Evolutionary conservation across 2,329 filamentous ascomycete genomes (phyloP).

Genomic region (Ascochyta clinopodiicola): DNA sequence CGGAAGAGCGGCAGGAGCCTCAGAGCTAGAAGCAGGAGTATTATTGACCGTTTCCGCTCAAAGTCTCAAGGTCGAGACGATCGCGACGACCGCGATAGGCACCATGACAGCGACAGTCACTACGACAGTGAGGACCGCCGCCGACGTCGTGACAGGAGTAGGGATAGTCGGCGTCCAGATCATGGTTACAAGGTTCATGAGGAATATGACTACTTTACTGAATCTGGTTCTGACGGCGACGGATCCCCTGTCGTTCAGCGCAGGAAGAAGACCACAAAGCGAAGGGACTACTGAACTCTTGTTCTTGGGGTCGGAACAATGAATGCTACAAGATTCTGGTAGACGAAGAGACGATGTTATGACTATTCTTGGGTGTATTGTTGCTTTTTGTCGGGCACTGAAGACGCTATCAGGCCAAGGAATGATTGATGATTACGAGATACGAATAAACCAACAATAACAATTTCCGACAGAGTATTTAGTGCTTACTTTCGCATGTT

Average conservation of each 20-base stretch:
- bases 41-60: slow-evolving; percentile 33
- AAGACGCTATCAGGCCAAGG: background rate
- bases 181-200: slow-evolving; percentile 15
- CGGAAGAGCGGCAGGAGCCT: slow-evolving; percentile 22
- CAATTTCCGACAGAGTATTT: background rate
- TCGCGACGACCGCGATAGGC: slow-evolving; percentile 20
- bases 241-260: slow-evolving; percentile 12
- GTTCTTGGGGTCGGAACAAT: background rate
- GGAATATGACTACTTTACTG: slow-evolving; percentile 16
- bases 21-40: slow-evolving; percentile 36
- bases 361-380: background rate
- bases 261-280: slow-evolving; percentile 13
- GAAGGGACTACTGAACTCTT: slow-evolving; percentile 5
- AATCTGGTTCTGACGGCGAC: slow-evolving; percentile 10
- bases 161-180: slow-evolving; percentile 14
- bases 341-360: background rate
- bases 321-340: background rate
- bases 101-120: slow-evolving; percentile 9
- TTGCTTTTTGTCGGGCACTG: background rate
- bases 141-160: slow-evolving; percentile 11
- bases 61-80: slow-evolving; percentile 27
- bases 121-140: slow-evolving; percentile 13
- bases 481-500: background rate
- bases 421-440: background rate
- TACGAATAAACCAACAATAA: slow-evolving; percentile 1